Percentiles rank a stretch among this genome's conserved stretches.
These are phyloP conservation scores for Talinum fruticosum DNA, from an alignment of 148 eudicot species.

Conservation along the genomic window DNA sequence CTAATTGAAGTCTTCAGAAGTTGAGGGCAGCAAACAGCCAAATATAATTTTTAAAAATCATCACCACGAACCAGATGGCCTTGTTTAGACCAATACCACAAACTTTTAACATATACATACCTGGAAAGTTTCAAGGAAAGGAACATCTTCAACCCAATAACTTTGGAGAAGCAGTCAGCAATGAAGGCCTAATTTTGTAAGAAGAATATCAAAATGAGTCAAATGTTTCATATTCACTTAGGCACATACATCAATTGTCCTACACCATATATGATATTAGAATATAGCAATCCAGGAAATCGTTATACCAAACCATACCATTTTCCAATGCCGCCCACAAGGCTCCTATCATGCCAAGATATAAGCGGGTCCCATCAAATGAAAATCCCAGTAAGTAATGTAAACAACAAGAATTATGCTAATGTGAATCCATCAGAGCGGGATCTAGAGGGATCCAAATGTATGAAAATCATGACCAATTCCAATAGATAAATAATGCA, in stretches of 20 bases:
- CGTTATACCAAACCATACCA: background rate
- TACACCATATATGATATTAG: background rate
- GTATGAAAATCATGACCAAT: background rate
- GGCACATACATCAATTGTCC: background rate
- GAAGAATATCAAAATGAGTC: background rate
- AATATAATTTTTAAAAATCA: too few species aligned
- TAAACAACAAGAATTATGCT: background rate
- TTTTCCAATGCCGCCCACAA: background rate
- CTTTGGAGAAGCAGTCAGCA: background rate
- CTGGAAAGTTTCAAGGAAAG: conserved; percentile 4
- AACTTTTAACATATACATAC: background rate
- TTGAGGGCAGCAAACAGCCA: background rate
- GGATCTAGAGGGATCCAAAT: background rate
- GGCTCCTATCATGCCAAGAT: background rate
- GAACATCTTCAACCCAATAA: background rate
- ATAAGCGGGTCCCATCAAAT: background rate
- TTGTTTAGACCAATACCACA: background rate
- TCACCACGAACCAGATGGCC: background rate
- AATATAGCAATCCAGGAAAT: background rate
- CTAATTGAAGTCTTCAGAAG: too few species aligned
- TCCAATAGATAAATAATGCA: background rate
- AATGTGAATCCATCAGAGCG: background rate
- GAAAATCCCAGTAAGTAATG: background rate
- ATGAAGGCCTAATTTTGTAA: background rate
- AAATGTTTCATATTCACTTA: background rate